phyloP scores from a whole-genome alignment of 768 basidiomycete genomes.

The Polyporus arcularius region DNA sequence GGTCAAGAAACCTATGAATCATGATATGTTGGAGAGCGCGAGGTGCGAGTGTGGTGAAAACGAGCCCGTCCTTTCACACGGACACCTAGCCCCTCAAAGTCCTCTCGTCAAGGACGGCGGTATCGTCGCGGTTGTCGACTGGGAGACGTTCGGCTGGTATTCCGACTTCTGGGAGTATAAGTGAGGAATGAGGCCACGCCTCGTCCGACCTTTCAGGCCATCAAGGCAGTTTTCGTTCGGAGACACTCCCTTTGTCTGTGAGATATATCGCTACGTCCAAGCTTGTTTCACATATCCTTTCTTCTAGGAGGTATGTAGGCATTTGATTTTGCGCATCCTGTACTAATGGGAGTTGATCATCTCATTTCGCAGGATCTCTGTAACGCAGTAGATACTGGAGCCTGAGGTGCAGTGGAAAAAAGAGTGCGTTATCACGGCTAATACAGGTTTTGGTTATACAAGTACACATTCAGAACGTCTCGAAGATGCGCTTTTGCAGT shows the following conservation, averaged over 20 bases:
- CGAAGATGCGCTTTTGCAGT: too few relatives aligned
- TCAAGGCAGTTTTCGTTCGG: background rate
- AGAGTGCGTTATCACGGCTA: too few relatives aligned
- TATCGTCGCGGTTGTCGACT: constrained; percentile 38
- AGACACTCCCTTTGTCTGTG: background rate
- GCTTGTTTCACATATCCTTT: too few relatives aligned
- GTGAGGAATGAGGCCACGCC: background rate
- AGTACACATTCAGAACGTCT: too few relatives aligned
- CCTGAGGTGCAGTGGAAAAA: too few relatives aligned
- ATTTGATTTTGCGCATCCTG: too few relatives aligned
- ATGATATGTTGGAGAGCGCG: background rate
- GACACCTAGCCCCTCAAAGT: constrained; percentile 44
- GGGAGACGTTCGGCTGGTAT: constrained; percentile 37
- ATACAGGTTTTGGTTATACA: too few relatives aligned
- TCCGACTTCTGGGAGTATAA: constrained; percentile 37
- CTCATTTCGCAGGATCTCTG: too few relatives aligned
- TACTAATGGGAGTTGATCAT: too few relatives aligned
- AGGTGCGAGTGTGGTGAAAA: background rate
- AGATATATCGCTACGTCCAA: background rate
- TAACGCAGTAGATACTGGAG: too few relatives aligned
- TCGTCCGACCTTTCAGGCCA: background rate
- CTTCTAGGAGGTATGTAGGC: too few relatives aligned
- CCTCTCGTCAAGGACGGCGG: constrained; percentile 36
- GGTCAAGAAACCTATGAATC: background rate
- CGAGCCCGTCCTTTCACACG: constrained; percentile 30